Conservation (phyloP, 805 yeast genomes). For the Lachancea dasiensis region DNA sequence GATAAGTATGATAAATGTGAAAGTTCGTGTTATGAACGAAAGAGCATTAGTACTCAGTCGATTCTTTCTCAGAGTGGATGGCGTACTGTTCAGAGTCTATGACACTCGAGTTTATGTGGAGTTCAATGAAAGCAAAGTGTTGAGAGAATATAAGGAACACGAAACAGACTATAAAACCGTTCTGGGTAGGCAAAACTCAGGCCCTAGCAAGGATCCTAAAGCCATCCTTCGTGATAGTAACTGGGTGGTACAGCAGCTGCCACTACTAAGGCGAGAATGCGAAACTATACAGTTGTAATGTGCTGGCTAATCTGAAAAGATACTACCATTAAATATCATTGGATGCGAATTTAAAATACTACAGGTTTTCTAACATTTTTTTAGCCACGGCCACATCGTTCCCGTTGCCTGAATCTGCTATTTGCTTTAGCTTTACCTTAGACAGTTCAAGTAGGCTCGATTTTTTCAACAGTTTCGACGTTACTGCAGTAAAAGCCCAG, state of each 20-base stretch:
- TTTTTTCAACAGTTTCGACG: constrained; percentile 26
- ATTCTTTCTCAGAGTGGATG: constrained; percentile 82
- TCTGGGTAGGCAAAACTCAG: constrained; percentile 35
- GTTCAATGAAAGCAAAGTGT: constrained; percentile 43
- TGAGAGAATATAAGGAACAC: constrained; percentile 73
- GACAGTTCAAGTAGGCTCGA: constrained; percentile 36
- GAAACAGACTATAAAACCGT: constrained; percentile 50
- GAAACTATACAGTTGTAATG: constrained; percentile 23
- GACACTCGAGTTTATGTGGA: constrained; percentile 85
- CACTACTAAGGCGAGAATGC: constrained; percentile 36
- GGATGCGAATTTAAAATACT: neutral
- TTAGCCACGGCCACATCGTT: constrained; percentile 38
- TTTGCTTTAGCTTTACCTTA: constrained; percentile 31
- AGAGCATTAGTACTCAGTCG: constrained; percentile 69
- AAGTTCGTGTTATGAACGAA: constrained; percentile 83
- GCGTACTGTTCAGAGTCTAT: constrained; percentile 74
- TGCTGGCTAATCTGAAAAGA: too few species aligned
- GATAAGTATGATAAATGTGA: constrained; percentile 66
- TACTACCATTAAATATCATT: too few species aligned
- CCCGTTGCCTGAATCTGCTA: constrained; percentile 29
- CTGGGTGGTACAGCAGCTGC: constrained; percentile 71
- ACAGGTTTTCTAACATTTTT: constrained; percentile 18
- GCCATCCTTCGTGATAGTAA: constrained; percentile 70
- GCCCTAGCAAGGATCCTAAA: constrained; percentile 54
- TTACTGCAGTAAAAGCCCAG: constrained; percentile 61